Evolutionary conservation across 148 eudicot species (phyloP), one percentile per base, ranked within the genome.

Genomic region (Camellia japonica): DNA sequence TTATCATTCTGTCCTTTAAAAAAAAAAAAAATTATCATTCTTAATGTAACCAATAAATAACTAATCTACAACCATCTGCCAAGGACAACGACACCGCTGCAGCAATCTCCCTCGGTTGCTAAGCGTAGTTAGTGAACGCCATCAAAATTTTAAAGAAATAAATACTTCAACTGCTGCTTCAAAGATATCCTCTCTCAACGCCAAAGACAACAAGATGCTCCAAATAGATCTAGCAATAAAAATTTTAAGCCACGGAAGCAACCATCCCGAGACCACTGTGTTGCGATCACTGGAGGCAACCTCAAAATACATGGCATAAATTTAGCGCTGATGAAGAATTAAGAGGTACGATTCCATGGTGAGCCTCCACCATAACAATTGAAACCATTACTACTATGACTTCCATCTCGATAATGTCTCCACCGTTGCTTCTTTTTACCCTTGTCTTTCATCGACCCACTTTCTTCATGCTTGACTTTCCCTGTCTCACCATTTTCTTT

Each of bases 391-490:
- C 9, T 74, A 15, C 68, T 67, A 3, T 49, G 55, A 74, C 41
- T 68, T 42, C 79, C 80, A 64, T 76, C 82, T 75, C 52, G 47
- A 44, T 72, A 18, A 44, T 80, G 73, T 81, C 82, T 84, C 61
- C 82, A 74, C 30, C 82, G 77, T 66, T 82, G 87, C 86, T 85
- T 91, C 79, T 80, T 83, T 76, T 59, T 79, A 62, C 84, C 77
- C 42, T 78, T 82, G 76, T 82, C 81, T 60, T 77, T 85, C 83
- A 76, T 87, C 47, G 82, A 76, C 8, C 81, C 76, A 71, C 64
- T 81, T 77, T 83, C 84, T 64, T 70, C 85, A 47, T 68, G 46
- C 44, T 58, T 72, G 72, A 6, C 84, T 55, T 10, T 23, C 51
- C 15, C 47, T 1, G 65, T 51, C 44, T 79, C 80, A 14, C 87